phyloP scores from a whole-genome alignment of 1,284 basidiomycete genomes.

The Fomes fomentarius region DNA sequence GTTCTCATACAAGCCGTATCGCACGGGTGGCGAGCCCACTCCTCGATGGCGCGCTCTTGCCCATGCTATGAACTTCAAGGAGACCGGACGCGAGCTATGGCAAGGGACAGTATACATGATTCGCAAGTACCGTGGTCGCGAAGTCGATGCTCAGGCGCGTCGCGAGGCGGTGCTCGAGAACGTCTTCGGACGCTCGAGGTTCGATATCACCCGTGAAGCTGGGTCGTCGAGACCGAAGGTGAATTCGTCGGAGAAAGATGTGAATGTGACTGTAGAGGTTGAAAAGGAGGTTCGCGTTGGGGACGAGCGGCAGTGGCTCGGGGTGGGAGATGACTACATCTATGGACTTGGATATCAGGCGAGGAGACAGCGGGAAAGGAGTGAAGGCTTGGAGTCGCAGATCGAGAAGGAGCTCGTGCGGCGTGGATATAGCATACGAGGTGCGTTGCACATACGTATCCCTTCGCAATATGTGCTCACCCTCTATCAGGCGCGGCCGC shows the following conservation, averaged over 20 bases:
- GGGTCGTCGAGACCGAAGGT: conserved; percentile 3
- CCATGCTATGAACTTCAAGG: conserved; percentile 69
- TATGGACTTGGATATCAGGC: conserved; percentile 41
- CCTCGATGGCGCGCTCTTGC: conserved; percentile 56
- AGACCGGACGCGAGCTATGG: conserved; percentile 65
- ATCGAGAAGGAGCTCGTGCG: conserved; percentile 54
- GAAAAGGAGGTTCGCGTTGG: conserved; percentile 44
- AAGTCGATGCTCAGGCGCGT: conserved; percentile 51
- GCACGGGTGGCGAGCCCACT: conserved; percentile 42
- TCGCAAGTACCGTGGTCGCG: conserved; percentile 51
- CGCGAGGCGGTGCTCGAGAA: conserved; percentile 51
- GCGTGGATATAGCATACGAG: conserved; percentile 45
- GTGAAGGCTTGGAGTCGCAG: conserved; percentile 53
- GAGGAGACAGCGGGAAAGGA: conserved; percentile 46
- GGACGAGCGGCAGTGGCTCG: conserved; percentile 56
- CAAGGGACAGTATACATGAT: conserved; percentile 57
- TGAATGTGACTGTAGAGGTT: conserved; percentile 29
- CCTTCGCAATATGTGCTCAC: no score
- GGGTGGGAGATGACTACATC: conserved; percentile 47
- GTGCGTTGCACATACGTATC: no score
- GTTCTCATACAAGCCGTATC: conserved; percentile 74
- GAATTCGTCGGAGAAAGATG: conserved; percentile 19
- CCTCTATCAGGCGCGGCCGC: conserved; percentile 12
- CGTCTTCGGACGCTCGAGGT: conserved; percentile 47
- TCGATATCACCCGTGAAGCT: conserved; percentile 22